A percentile compares a stretch with the other conserved stretches of the same genome.
phyloP scores from a whole-genome alignment of 257 asterid species.

The Fraxinus quadrangulata region DNA sequence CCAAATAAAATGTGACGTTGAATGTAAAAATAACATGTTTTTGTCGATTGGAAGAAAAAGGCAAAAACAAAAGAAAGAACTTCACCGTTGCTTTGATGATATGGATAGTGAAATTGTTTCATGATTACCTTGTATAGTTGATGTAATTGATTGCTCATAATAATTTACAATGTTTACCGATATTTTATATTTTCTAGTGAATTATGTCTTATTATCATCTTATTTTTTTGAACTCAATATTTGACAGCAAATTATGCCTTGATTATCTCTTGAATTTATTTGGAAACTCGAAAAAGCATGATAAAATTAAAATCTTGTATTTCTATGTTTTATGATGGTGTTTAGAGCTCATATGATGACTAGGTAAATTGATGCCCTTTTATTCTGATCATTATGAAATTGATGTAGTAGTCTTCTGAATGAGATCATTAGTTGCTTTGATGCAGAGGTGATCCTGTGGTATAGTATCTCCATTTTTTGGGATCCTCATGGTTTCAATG shows the following conservation, averaged over 20 bases:
- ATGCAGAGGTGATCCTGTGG: not conserved
- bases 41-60: not conserved
- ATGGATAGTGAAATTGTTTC: not conserved
- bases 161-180: not conserved
- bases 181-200: not conserved
- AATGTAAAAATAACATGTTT: not conserved
- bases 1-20: not conserved
- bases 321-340: not conserved
- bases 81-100: not conserved
- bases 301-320: too few relatives aligned
- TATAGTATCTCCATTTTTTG: not conserved
- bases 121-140: not conserved
- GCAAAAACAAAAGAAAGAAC: not conserved
- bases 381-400: not conserved
- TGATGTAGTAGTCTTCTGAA: not conserved
- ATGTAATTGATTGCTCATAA: not conserved
- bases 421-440: not conserved
- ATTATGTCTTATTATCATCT: not conserved
- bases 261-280: too few relatives aligned
- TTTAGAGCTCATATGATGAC: not conserved
- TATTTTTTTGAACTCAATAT: too few relatives aligned
- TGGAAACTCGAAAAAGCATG: too few relatives aligned
- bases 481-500: not conserved
- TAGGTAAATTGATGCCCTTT: not conserved
- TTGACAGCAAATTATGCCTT: too few relatives aligned